Base-by-base conservation (phyloP, 805 yeast genomes). In the Danielia reshetovae region DNA sequence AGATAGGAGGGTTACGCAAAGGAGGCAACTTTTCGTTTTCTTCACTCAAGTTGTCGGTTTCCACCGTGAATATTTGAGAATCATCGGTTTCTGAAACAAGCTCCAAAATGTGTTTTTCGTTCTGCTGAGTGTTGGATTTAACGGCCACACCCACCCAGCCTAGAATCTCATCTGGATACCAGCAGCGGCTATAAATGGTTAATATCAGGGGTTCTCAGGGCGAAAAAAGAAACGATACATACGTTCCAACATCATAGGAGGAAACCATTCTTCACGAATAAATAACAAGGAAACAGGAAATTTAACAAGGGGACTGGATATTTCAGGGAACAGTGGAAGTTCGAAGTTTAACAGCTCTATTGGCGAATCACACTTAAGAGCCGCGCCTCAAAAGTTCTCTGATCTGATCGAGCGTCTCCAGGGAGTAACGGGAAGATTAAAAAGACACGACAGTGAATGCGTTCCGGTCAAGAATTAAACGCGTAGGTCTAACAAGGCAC, bases 1-100 rank as follows among this genome's bases (percentile, higher is more conserved):
- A 70, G 41, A 83, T 79, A 2, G 95, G 93, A 33, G 96, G 97
- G 57, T 90, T 90, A 57, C 96, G 75, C 55, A 89, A 72, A 21
- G 87, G 77, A 4, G 96, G 95, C 36, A 86, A 68, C 34, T 73
- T 73, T 4, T 67, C 57, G 35, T 79, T 74, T 31, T 73, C 74
- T 43, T 75, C 81, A 45, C 65, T 63, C 45, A 79, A 52, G 46
- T 55, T 50, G 35, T 58, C 69, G 2, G 81, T 65, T 25, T 71
- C 78, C 12, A 81, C 59, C 8, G 70, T 65, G 27, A 74, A 62
- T 2, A 65, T 62, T 27, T 59, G 61, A 4, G 45, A 29, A 10
- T 51, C 59, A 43, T 75, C 76, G 33, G 65, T 56, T 42, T 79
- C 88, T n/a, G 74, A 51, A 9, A 65, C 68, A 35, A 83, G 61